phyloP scores from a whole-genome alignment of 129 eudicot species.

The carrot (Daucus carota) region DNA sequence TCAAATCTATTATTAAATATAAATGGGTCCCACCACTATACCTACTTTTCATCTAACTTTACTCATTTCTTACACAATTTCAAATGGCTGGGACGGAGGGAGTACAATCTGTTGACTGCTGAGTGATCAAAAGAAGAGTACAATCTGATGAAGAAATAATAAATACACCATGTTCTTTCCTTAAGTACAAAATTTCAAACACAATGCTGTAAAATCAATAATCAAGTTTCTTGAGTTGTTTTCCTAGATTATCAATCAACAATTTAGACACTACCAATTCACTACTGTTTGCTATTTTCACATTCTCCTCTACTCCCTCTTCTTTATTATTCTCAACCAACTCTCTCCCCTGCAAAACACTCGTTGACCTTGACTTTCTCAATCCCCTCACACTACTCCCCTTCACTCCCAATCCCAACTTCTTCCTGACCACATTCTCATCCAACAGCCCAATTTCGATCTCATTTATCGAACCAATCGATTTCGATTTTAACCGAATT shows the following conservation, averaged over 20 bases:
- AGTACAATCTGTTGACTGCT: too few species aligned
- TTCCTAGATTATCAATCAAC: conserved; percentile 27
- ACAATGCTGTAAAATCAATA: background rate
- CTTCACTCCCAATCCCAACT: conserved; percentile 34
- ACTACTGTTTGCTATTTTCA: conserved; percentile 31
- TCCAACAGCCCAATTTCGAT: conserved; percentile 35
- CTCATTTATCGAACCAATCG: conserved; percentile 48
- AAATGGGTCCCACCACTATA: too few species aligned
- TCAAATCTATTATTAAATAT: too few species aligned
- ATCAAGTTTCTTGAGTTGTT: background rate
- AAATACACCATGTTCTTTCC: too few species aligned
- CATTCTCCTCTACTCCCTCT: conserved; percentile 27
- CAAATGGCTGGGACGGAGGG: too few species aligned
- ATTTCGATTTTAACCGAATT: conserved; percentile 39
- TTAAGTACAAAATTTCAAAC: background rate
- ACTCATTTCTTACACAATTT: too few species aligned
- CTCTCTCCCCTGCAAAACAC: conserved; percentile 39
- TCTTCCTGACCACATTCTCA: conserved; percentile 13
- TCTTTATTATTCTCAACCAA: conserved; percentile 14
- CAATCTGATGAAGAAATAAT: too few species aligned
- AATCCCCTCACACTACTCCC: conserved; percentile 30
- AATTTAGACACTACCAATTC: conserved; percentile 58
- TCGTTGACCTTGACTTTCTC: conserved; percentile 77
- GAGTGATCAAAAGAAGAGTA: too few species aligned
- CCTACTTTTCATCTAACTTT: too few species aligned